Evolutionary conservation across 208 protist species (phyloP).

Genomic region (Porcisia hertigi): DNA sequence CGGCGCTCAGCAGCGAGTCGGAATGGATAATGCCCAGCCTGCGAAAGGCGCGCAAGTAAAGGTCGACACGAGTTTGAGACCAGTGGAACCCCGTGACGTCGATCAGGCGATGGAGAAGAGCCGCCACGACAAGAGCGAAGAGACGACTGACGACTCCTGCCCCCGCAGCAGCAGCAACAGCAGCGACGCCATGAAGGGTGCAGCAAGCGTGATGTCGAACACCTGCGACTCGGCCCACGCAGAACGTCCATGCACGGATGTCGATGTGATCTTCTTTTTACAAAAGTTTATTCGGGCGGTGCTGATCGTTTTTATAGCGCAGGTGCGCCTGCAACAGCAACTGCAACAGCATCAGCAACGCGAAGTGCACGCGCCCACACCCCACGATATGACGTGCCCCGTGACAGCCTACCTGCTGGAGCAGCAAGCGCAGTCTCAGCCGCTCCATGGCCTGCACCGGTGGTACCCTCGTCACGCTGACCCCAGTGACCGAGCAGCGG

Average conservation of each 20-base stretch:
- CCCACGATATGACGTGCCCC: conserved; percentile 18
- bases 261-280: conserved; percentile 43
- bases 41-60: not conserved
- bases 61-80: not conserved
- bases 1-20: not conserved
- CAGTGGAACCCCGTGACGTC: not conserved
- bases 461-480: not conserved
- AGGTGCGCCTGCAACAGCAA: conserved; percentile 40
- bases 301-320: conserved; percentile 53
- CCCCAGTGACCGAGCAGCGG: not conserved
- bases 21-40: not conserved
- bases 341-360: conserved; percentile 16
- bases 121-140: not conserved
- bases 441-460: not conserved
- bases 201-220: not conserved
- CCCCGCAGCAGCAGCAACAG: not conserved
- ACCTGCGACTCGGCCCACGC: not conserved
- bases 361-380: conserved; percentile 6
- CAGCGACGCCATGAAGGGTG: not conserved
- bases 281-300: conserved; percentile 58
- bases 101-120: not conserved
- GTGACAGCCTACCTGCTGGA: conserved; percentile 4
- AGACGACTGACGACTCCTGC: not conserved
- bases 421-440: not conserved
- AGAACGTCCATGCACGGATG: not conserved